A percentile compares a stretch with the other conserved stretches of the same genome.
These are phyloP conservation scores for Candida tallmaniae DNA, from an alignment of 805 yeast genomes.

Conservation along the genomic window DNA sequence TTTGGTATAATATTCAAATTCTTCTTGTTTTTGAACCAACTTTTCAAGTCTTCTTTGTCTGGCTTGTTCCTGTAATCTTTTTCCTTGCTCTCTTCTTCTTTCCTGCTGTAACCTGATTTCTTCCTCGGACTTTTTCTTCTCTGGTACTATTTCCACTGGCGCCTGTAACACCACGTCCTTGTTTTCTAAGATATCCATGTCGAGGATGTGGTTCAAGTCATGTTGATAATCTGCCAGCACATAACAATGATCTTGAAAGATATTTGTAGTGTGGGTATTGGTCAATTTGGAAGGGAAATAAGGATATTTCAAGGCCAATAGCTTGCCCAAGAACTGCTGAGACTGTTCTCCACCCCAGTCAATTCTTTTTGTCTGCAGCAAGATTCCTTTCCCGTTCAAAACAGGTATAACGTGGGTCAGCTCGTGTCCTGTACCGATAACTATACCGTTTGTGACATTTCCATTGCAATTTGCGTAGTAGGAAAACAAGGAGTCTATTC, in stretches of 20 bases:
- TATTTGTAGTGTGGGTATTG: constrained; percentile 55
- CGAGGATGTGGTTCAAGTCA: constrained; percentile 56
- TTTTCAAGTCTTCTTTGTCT: constrained; percentile 79
- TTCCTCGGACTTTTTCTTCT: constrained; percentile 75
- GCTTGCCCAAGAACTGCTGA: constrained; percentile 54
- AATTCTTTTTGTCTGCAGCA: constrained; percentile 70
- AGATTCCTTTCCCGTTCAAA: constrained; percentile 58
- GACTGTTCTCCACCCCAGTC: constrained; percentile 90
- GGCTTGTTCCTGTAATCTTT: constrained; percentile 89
- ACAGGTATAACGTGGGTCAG: constrained; percentile 83
- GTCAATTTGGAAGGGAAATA: constrained; percentile 77
- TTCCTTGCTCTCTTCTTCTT: constrained; percentile 79
- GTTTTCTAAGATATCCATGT: constrained; percentile 57
- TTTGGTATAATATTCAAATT: constrained; percentile 63
- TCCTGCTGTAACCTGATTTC: constrained; percentile 75
- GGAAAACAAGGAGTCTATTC: constrained; percentile 79
- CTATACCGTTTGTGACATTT: constrained; percentile 48
- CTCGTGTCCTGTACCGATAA: constrained; percentile 79
- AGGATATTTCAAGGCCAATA: constrained; percentile 81
- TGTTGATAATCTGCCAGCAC: constrained; percentile 62
- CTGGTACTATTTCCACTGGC: constrained; percentile 60
- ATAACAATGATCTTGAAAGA: constrained; percentile 76
- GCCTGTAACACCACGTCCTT: constrained; percentile 81
- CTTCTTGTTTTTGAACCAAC: constrained; percentile 73
- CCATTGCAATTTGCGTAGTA: constrained; percentile 58